phyloP scores from a whole-genome alignment of 2,329 filamentous ascomycete genomes.

The Sclerotinia spermophila region DNA sequence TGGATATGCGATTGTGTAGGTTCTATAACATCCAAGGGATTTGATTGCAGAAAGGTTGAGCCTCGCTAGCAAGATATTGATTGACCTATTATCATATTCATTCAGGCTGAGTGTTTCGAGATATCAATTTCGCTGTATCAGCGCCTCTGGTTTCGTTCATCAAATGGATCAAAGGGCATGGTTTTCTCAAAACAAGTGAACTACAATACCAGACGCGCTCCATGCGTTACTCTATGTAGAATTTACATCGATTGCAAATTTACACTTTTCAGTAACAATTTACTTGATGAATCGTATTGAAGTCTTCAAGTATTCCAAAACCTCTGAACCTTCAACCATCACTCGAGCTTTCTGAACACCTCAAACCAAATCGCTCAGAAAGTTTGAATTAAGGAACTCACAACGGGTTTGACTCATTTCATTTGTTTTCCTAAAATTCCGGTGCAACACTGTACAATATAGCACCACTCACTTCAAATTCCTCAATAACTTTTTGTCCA shows the following conservation, averaged over 20 bases:
- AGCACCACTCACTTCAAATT: conserved; percentile 40
- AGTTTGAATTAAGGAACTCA: not conserved
- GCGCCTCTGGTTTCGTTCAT: not conserved
- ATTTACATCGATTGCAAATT: not conserved
- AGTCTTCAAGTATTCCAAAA: not conserved
- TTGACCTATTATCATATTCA: not conserved
- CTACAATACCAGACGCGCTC: not conserved
- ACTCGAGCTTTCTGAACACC: not conserved
- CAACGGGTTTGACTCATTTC: not conserved
- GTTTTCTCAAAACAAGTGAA: not conserved
- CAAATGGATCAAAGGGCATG: not conserved
- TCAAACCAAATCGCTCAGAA: not conserved
- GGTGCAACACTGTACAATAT: conserved; percentile 41
- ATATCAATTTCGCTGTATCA: not conserved
- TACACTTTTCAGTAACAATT: not conserved
- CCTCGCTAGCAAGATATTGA: not conserved
- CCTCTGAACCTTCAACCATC: not conserved
- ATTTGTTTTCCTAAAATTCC: not conserved
- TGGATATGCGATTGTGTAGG: not conserved
- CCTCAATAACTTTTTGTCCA: conserved; percentile 40
- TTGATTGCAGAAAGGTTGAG: not conserved
- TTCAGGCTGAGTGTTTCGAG: not conserved
- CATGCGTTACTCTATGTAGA: no score
- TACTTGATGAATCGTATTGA: not conserved
- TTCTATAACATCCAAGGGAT: not conserved